These are phyloP conservation scores for Metroxylon sagu DNA, from an alignment of 176 grass and related monocot genomes.

Conservation along the genomic window DNA sequence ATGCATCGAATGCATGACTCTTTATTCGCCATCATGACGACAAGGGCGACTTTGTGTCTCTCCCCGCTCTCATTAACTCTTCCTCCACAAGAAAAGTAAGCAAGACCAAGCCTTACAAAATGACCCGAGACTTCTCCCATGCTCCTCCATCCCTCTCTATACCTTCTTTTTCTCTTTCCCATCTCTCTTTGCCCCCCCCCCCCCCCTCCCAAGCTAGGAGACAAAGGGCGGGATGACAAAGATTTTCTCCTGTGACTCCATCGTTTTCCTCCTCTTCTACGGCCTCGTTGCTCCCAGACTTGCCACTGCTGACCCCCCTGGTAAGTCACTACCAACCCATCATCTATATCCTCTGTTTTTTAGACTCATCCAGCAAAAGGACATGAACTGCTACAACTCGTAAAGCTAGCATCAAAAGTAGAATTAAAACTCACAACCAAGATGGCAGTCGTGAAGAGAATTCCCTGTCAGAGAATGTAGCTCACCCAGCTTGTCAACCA, in stretches of 20 bases:
- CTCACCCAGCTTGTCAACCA: background rate
- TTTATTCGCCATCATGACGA: too few species aligned
- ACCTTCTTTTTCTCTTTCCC: constrained; percentile 1
- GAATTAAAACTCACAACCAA: too few species aligned
- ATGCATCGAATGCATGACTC: too few species aligned
- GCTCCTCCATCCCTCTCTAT: constrained; percentile 5
- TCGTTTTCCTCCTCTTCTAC: constrained; percentile 6
- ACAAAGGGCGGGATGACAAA: too few species aligned
- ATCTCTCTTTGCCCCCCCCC: background rate
- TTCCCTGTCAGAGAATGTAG: too few species aligned
- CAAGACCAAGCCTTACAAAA: constrained; percentile 16
- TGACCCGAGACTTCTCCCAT: background rate
- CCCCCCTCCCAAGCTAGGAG: background rate
- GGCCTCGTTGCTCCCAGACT: background rate
- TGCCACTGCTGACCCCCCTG: constrained; percentile 18
- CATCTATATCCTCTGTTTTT: background rate
- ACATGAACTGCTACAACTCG: too few species aligned
- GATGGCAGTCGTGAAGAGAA: too few species aligned
- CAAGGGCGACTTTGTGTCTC: too few species aligned
- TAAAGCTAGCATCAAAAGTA: too few species aligned
- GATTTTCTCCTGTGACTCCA: background rate
- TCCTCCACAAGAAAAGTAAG: constrained; percentile 26
- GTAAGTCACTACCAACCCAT: constrained; percentile 4
- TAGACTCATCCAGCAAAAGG: too few species aligned
- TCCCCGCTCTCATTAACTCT: constrained; percentile 9